phyloP scores from a whole-genome alignment of 1,139 yeast genomes.

The Groenewaldozyma auringiensis region DNA sequence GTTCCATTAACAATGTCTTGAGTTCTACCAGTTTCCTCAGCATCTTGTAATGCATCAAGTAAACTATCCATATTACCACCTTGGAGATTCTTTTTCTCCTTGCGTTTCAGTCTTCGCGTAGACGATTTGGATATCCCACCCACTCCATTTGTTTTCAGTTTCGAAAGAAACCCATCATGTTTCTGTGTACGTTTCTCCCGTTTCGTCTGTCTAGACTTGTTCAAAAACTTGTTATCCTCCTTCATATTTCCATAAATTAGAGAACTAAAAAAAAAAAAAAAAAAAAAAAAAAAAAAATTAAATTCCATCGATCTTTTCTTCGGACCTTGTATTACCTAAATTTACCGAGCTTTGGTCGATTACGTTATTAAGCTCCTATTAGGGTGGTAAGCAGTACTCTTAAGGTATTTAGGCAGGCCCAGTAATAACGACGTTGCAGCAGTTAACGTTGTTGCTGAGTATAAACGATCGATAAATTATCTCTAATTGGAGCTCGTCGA shows the following conservation, averaged over 20 bases:
- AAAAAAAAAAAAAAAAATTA: neutral
- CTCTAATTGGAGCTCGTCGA: too few species aligned
- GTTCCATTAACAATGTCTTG: conserved; percentile 15
- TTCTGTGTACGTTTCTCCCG: conserved; percentile 24
- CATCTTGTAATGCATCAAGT: conserved; percentile 26
- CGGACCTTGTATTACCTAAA: too few species aligned
- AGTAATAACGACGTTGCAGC: too few species aligned
- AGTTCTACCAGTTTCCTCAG: conserved; percentile 12
- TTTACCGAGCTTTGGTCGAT: too few species aligned
- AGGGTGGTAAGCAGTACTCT: too few species aligned
- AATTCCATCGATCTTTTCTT: too few species aligned
- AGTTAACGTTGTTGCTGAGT: too few species aligned
- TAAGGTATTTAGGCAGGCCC: too few species aligned
- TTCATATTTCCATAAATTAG: neutral
- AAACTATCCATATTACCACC: conserved; percentile 26
- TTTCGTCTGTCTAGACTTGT: conserved; percentile 22
- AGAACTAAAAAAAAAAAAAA: too few species aligned
- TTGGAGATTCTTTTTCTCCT: conserved; percentile 22
- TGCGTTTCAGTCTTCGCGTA: conserved; percentile 20
- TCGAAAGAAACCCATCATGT: conserved; percentile 13
- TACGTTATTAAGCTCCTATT: too few species aligned
- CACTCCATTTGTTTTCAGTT: conserved; percentile 9
- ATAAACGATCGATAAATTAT: too few species aligned
- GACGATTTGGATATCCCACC: conserved; percentile 25
- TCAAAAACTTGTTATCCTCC: conserved; percentile 19